Percentiles rank a stretch among this genome's conserved stretches.
phyloP scores from a whole-genome alignment of 768 basidiomycete genomes.

The Leccinum truebloodii region DNA sequence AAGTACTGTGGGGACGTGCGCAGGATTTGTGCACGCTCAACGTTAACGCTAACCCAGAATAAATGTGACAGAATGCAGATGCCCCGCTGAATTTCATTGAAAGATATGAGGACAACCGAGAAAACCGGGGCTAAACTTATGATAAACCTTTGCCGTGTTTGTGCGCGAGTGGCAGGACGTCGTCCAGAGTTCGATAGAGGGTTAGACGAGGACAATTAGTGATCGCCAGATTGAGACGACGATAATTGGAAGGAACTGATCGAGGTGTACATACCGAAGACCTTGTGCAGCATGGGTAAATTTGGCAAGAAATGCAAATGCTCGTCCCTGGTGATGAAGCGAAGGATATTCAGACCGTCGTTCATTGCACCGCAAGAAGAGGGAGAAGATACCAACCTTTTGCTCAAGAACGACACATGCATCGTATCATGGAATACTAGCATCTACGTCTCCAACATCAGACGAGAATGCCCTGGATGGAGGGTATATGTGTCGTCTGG shows the following conservation, averaged over 20 bases:
- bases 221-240: neutral
- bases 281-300: neutral
- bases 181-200: neutral
- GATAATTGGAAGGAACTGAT: neutral
- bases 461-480: too few species aligned
- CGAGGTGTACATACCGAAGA: neutral
- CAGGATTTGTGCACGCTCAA: too few species aligned
- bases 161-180: neutral
- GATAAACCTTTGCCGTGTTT: neutral
- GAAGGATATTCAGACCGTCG: neutral
- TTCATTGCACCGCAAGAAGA: neutral
- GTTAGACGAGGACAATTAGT: neutral
- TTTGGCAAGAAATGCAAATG: neutral
- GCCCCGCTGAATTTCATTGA: neutral
- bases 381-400: too few species aligned
- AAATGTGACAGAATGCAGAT: neutral
- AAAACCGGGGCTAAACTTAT: neutral
- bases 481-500: too few species aligned
- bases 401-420: too few species aligned
- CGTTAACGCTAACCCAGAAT: too few species aligned
- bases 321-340: neutral
- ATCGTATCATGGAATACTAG: too few species aligned
- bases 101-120: neutral
- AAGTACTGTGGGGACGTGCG: neutral
- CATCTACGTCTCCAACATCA: too few species aligned